Evolutionary conservation across 2,329 filamentous ascomycete species (phyloP), one percentile per base, ranked within the genome.

Genomic region (Phialophora chinensis): DNA sequence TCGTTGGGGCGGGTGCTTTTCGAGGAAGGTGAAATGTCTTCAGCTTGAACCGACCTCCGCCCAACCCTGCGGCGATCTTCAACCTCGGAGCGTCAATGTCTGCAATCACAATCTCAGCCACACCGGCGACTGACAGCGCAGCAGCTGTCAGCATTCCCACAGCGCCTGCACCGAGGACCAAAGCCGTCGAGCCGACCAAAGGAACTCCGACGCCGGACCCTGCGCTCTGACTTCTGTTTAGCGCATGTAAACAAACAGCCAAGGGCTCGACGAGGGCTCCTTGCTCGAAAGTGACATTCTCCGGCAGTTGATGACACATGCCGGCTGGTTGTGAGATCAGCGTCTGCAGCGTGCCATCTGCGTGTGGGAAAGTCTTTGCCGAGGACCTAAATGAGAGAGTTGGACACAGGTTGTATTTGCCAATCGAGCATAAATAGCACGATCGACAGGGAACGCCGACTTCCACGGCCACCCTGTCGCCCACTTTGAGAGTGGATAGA

Each of bases 381-480:
- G 83, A 86, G 72, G 83, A 86, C 66, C 86, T 76, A 73, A 88
- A 88, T 49, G 79, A 80, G 80, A 89, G 83, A 8, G 78, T 78
- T 27, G 83, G 83, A 78, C 87, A 89, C 69, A 89, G 86, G 71
- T 89, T 89, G 75, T 88, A 88, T 59, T 86, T 77, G 60, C 84
- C 85, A 63, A 83, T 80, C 52, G 79, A 77, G 74, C 87, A 89
- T 60, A 84, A 78, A 25, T 80, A 76, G 73, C 87, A 89, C 49
- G 77, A 74, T 47, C 91, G 88, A 81, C 94, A 98, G 0, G 93
- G 92, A 60, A 91, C 86, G 59, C 94, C 94, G 14, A 96, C 94
- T 83, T 98, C 94, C 50, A 98, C 83, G n/a, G 94, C 93, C 23
- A 97, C 90, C 73, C 91, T 89, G 80, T 97, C 93, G 65, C 93